Evolutionary conservation across 768 basidiomycete species (phyloP), one percentile per base, ranked within the genome.

Genomic region (Rossbeevera mucosa): DNA sequence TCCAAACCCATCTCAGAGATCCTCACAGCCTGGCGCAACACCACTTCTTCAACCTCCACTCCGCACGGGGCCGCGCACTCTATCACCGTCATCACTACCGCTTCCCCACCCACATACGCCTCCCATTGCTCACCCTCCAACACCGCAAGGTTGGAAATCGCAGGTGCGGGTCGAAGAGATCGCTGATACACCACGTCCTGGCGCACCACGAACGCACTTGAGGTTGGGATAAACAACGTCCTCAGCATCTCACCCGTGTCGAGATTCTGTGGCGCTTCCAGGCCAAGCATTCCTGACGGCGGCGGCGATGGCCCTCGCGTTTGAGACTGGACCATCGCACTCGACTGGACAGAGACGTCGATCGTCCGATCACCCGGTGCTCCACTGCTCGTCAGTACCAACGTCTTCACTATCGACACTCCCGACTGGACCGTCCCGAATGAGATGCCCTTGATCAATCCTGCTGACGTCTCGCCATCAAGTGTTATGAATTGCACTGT

Each of bases 291-390:
- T 11, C 52, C 49, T 1, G 60, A 53, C 5, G 50, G 38, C 1
- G 31, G 31, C 14, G 16, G 31, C 31, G 56, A 58, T 26, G 48
- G n/a, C 2, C 43, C 38, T 12, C 52, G 49, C 2, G 16, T 4
- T n/a, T 14, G 36, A 16, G 48, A 4, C 54, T 33, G 31, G 50
- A 12, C 31, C 7, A 44, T 49, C 22, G 77, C 63, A 21, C 72
- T 74, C 8, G 90, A 85, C 51, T 85, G 86, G 30, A 94, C 71
- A 0, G 91, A 93, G 30, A 95, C 72, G 63, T 96, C 94, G 49
- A 96, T 67, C 41, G 82, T 76, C 41, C 92, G 80, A 48, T 88
- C 81, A 2, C 88, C 90, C 1, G 80, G 72, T 1, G 77, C 78
- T 13, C 90, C 86, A 0, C 76, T 73, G 58, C 79, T 83, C 36